These are phyloP conservation scores for Graphilbum fragrans DNA, from an alignment of 2,329 filamentous ascomycete species.

Conservation along the genomic window DNA sequence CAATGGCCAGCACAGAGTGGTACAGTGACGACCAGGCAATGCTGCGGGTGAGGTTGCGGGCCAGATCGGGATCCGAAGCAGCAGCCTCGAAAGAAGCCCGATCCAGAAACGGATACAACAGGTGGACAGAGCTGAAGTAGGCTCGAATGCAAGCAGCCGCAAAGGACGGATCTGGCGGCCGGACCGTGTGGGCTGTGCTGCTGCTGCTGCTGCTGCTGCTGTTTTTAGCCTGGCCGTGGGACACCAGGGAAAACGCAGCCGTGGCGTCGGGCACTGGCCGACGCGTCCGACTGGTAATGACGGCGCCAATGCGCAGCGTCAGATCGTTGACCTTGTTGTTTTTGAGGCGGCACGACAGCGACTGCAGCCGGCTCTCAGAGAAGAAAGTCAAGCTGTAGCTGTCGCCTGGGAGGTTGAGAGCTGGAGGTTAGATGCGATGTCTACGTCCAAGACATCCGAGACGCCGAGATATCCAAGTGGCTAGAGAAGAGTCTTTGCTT, in stretches of 20 bases:
- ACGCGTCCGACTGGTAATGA: constrained; percentile 11
- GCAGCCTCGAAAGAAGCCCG: constrained; percentile 20
- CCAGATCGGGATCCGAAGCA: constrained; percentile 15
- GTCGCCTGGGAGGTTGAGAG: constrained; percentile 10
- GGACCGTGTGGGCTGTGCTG: too few relatives aligned
- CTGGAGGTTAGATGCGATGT: too few relatives aligned
- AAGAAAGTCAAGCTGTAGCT: constrained; percentile 17
- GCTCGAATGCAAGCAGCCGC: constrained; percentile 9
- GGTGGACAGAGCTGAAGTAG: constrained; percentile 27
- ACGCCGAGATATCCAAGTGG: background rate
- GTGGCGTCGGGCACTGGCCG: background rate
- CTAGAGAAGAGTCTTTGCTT: background rate
- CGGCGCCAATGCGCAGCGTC: constrained; percentile 14
- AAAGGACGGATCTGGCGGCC: constrained; percentile 1
- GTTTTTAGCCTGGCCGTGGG: background rate
- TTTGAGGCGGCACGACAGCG: constrained; percentile 15
- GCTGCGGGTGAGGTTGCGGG: constrained; percentile 13
- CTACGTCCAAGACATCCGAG: too few relatives aligned
- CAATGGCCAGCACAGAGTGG: constrained; percentile 23
- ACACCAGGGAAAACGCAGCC: background rate
- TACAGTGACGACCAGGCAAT: constrained; percentile 25
- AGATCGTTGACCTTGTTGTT: constrained; percentile 19
- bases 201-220: background rate
- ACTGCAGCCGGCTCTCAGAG: constrained; percentile 18
- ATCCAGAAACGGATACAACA: constrained; percentile 27